Evolutionary conservation across 495 filamentous ascomycete species (phyloP), one percentile per base, ranked within the genome.

Genomic region (Annulohypoxylon moriforme): DNA sequence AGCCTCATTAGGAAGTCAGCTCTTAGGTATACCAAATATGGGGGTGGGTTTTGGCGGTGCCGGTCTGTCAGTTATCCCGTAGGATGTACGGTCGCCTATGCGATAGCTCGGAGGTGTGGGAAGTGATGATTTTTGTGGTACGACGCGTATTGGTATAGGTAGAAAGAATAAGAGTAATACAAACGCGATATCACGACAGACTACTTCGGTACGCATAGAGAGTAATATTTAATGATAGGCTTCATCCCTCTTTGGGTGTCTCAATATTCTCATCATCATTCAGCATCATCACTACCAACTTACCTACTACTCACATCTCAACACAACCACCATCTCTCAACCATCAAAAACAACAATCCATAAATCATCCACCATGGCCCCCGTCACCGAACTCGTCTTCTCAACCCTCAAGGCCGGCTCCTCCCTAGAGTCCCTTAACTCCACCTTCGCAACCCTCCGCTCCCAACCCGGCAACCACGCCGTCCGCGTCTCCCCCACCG

Each of bases 331-430:
- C 18, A 57, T 16, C 2, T 13, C 10, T 29, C 11, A 33, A 56
- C 38, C 46, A 55, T 14, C 34, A 18, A 22, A 13, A 52, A 53
- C 10, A 2, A 56, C 36, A 40, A 40, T 4, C 11, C 4, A 8
- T 34, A 56, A 56, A 0, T 7, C 10, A 38, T 20, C 3, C 65
- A 68, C 11, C 25, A 72, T 72, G 69, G 69, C 69, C 8, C 69
- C 69, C 53, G 55, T 72, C 36, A 72, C 69, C 20, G 44, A 60
- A 40, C 42, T 64, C 59, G 38, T 72, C 52, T 13, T 55, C 34
- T 38, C 60, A 3, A 56, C 25, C 46, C 44, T 62, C 64, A 64
- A 62, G 18, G 25, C 64, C 20, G 52, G 36, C 46, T 13, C 29
- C 22, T 18, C 22, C 60, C n/a, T 55, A 10, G 59, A 55, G 0